Evolutionary conservation across 225 moss, liverwort and hornwort species (phyloP), one percentile per base, ranked within the genome.

Genomic region (Polytrichum commune): DNA sequence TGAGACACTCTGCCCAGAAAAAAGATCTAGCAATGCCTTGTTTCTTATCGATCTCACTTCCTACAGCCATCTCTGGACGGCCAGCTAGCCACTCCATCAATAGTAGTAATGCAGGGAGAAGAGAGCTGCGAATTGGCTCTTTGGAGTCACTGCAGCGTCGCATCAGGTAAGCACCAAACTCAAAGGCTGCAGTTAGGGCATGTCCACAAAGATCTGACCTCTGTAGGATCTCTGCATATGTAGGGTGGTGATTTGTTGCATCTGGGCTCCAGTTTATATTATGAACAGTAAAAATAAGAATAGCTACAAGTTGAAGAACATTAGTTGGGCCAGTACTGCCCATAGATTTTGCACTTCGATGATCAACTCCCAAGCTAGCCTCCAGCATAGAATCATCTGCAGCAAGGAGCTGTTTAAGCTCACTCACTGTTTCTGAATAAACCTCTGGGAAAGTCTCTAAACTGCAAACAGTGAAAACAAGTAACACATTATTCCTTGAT

Each of bases 11-110:
- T 65, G 82, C 84, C 98, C 98, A 98, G 74, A 98, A 98, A 71
- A 91, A 93, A 18, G 84, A 70, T 67, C 95, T 88, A 58, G 95
- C 95, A 80, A 73, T 91, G 60, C 84, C 93, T 83, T 98, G 98
- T 71, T 90, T 91, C 67, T 83, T 84, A 68, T 98, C 90, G 19
- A 91, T 78, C 75, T 98, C 98, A 89, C 84, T 95, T 65, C 90
- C 95, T 29, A 88, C 78, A 65, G 95, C 90, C 93, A 95, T 89
- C 71, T 98, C 93, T 71, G 93, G 95, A 78, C 82, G 87, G 64
- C 95, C 91, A 65, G 98, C 98, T 77, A 98, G 80, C 98, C 98
- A 98, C 70, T 98, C 98, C 83, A 98, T 82, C 78, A 93, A 98
- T 54, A 93, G 79, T 55, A 98, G 81, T 82, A 98, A 79, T 8